Base-by-base conservation (phyloP, 345 rosid genomes). In the Camelina sativa region DNA sequence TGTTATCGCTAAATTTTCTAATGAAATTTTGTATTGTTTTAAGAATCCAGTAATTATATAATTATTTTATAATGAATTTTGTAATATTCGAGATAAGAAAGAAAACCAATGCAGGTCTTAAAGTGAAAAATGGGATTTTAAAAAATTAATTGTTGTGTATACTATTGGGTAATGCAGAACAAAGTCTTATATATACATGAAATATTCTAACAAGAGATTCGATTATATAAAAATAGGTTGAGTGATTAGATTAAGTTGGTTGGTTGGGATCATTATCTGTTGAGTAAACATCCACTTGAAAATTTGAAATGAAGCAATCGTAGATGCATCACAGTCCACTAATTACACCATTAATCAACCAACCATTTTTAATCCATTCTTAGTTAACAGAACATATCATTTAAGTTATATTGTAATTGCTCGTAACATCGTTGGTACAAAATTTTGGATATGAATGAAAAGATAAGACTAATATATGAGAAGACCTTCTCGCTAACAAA, bases 251-350 rank as follows among this genome's bases (percentile, higher is more conserved):
- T 55, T 43, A 64, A 57, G 72, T 58, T 47, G 25, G 72, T 37
- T 74, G 43, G 52, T 65, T 63, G 19, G 48, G 59, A 67, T 28
- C 15, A 52, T 67, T 48, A 22, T 28, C 34, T 65, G 25, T 57
- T 58, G 73, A 40, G n/a, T 72, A 55, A 63, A 43, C 57, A 73
- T 11, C 71, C 73, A 67, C 47, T 67, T 67, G 61, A 34, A 55
- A 65, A 11, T 22, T 44, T 28, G 25, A 48, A 58, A 66, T 52
- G 41, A 37, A 37, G 34, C 35, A 40, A n/a, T 67, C 23, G 66
- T 38, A 51, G 54, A 73, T 61, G 52, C 74, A 67, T 67, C 56
- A 60, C 30, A 22, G 54, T 59, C 68, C 79, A 67, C 59, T 65
- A 67, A 65, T 32, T 40, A 19, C 68, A 28, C 25, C 62, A 59